Evolutionary conservation across 2,329 filamentous ascomycete species (phyloP).

Genomic region (Metarhizium album): DNA sequence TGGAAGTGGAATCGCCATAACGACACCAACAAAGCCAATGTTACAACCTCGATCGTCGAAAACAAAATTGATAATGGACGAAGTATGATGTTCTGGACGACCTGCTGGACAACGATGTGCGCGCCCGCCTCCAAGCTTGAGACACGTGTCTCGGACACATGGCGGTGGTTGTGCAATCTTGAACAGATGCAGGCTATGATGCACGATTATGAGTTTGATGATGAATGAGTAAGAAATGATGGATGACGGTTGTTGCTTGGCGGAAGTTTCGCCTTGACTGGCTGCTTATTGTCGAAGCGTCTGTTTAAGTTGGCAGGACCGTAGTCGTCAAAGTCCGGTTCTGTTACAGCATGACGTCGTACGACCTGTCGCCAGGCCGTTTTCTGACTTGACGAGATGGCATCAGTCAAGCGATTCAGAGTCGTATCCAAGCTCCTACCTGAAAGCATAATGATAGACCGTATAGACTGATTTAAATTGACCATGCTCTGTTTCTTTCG

Average conservation of each 20-base stretch:
- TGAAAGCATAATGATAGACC: not conserved
- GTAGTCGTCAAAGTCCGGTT: not conserved
- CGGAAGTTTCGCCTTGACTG: not conserved
- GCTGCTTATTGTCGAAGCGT: not conserved
- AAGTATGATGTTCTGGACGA: not conserved
- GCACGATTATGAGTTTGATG: not conserved
- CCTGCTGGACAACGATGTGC: not conserved
- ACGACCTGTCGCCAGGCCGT: no score
- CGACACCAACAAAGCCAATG: not conserved
- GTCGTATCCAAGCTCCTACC: not conserved
- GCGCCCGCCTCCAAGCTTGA: not conserved
- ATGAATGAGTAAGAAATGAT: not conserved
- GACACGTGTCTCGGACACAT: not conserved
- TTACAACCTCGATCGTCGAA: constrained; percentile 4
- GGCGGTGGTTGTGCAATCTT: not conserved
- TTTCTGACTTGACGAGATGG: no score
- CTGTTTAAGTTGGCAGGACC: not conserved
- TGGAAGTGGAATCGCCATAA: constrained; percentile 34
- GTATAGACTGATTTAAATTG: not conserved
- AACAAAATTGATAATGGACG: not conserved
- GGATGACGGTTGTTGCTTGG: not conserved
- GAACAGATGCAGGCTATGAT: not conserved
- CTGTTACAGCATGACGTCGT: no score
- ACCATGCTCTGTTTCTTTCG: not conserved
- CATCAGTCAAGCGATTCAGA: not conserved